Evolutionary conservation across 1,284 basidiomycete genomes (phyloP), one percentile per base, ranked within the genome.

Genomic region (Laetiporus sulphureus): DNA sequence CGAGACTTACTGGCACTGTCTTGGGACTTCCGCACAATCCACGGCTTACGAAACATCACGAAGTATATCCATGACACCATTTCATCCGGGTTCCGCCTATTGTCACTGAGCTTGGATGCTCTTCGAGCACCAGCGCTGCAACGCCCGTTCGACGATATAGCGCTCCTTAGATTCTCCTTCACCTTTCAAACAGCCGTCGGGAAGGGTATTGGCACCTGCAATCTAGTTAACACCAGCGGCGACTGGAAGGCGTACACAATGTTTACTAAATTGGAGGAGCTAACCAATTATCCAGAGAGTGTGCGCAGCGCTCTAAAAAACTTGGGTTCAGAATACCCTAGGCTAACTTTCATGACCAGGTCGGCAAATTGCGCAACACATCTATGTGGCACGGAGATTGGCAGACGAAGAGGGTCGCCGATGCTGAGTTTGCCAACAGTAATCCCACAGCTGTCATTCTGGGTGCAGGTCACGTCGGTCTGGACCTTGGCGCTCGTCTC

Each of bases 1-100:
- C 63, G 75, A 27, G 79, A 81, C 52, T 65, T 76, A 41, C 64
- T 79, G 16, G 64, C 73, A 0, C 60, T 79, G 24, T 76, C 77
- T 3, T 81, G 76, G 76, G 71, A 77, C 49, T 70, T 80, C 48
- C 72, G 78, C 23, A 76, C 77, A 0, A 72, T 80, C 53, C 63
- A 69, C 42, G 68, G 71, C n/a, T 34, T 50, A 5, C 41, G 56
- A 5, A 54, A 55, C 38, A 71, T 80, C 51, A 52, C 52, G 2
- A 49, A 56, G 31, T 71, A 75, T 57, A 60, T 77, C 20, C 41
- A 43, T 3, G 69, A 68, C 48, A 62, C 67, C 8, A 66, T 79
- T 13, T 50, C 57, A 2, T 58, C 60, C 11, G 60, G 65, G 20
- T 54, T 72, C 2, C 50, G 51, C 7, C 52, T 62, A 29, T 64